Evolutionary conservation across 805 yeast species (phyloP), one percentile per base, ranked within the genome.

Genomic region (Candida sonorensis): DNA sequence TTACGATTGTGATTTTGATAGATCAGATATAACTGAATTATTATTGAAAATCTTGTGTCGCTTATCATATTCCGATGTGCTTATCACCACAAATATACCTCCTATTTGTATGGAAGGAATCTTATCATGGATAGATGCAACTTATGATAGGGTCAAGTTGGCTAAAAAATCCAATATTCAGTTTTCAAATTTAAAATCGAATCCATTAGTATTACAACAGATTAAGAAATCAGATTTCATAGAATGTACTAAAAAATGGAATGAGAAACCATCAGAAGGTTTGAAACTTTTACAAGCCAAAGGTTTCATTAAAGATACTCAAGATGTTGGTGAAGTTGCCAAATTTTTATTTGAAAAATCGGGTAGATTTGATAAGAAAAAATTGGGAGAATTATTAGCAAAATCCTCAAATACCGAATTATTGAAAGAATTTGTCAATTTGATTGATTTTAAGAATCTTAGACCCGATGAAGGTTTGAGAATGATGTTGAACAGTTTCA

Each of bases 391-490:
- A 50, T 75, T 69, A 41, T 63, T 92, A 25, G 86, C 95, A 11
- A 85, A 86, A 50, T 82, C 94, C 0, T 61, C 67, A 2, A 85
- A 81, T 47, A 55, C 59, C 7, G 67, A 67, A 2, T 58, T 88
- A 5, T 62, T 90, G 42, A 65, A 65, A 30, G 63, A 70, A 29
- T 92, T 86, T 50, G 72, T 90, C 42, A 62, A 64, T 2, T 56
- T 76, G 34, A 81, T 90, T 53, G 90, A 88, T 36, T 88, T 88
- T 52, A 62, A 66, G 23, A 81, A 74, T 13, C 63, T 82, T 45
- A 68, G 98, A 49, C 90, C 94, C 3, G 99, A 92, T 56, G 97
- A 90, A 57, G 96, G 96, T 0, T 64, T 92, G 32, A 71, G 99
- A 48, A 67, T 83, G 35, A 57, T 92, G 38, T 65, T 94, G 44